A percentile compares a stretch with the other conserved stretches of the same genome.
Conservation (phyloP, 306 rosid genomes). For the Sechiopsis laciniata region DNA sequence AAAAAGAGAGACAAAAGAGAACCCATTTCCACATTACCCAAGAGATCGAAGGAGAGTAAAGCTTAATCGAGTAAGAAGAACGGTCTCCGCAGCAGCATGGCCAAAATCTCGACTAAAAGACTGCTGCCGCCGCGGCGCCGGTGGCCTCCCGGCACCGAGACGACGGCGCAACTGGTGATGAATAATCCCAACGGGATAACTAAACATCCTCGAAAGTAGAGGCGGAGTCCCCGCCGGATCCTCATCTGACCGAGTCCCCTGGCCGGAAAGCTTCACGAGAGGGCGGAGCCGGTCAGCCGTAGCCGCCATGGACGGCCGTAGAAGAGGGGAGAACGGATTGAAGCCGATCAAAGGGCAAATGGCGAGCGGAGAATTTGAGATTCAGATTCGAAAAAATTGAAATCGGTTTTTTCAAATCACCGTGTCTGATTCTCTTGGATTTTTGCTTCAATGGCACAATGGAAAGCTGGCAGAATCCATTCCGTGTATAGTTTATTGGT, state of each 20-base stretch:
- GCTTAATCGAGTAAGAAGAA: slow-evolving; percentile 58
- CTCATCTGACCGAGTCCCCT: not conserved
- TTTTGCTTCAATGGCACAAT: not conserved
- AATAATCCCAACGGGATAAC: slow-evolving; percentile 21
- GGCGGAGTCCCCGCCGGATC: slow-evolving; percentile 15
- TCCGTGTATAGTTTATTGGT: not conserved
- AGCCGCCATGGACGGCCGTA: slow-evolving; percentile 21
- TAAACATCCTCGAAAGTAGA: slow-evolving; percentile 20
- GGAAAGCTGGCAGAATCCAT: not conserved
- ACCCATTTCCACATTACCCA: slow-evolving; percentile 42
- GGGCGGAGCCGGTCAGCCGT: slow-evolving; percentile 26
- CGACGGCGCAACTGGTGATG: slow-evolving; percentile 33
- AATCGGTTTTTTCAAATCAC: not conserved
- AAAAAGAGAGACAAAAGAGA: not conserved
- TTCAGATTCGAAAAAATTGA: slow-evolving; percentile 14
- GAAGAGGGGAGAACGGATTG: not conserved
- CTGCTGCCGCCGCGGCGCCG: slow-evolving; percentile 27
- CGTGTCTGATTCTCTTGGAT: not conserved
- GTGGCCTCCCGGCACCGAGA: not conserved
- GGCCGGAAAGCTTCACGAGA: slow-evolving; percentile 6
- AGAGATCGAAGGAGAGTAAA: slow-evolving; percentile 77
- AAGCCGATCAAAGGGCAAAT: not conserved
- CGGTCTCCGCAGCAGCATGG: slow-evolving; percentile 73
- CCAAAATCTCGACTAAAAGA: slow-evolving; percentile 37
- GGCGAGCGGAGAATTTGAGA: not conserved